phyloP scores from a whole-genome alignment of 2,329 filamentous ascomycete genomes.

The Paecilomyces sp. region DNA sequence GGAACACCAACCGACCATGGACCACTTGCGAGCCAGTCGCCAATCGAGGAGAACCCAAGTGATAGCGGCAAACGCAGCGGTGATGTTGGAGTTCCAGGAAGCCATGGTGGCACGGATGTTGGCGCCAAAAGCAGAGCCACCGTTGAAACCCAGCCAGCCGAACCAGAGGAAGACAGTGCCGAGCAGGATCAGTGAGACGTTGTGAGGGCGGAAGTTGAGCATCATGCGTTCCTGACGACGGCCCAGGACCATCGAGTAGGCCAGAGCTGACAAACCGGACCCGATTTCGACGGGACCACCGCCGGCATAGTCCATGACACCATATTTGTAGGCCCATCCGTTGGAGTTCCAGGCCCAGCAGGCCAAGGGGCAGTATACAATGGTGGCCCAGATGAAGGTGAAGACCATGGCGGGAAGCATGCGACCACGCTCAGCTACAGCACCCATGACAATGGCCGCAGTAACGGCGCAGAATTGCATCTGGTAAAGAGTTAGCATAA shows the following conservation, averaged over 20 bases:
- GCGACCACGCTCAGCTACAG: constrained; percentile 88
- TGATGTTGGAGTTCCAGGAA: constrained; percentile 95
- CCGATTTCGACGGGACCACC: constrained; percentile 96
- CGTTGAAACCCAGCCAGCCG: constrained; percentile 98
- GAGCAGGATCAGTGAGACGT: constrained; percentile 93
- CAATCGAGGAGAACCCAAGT: constrained; percentile 96
- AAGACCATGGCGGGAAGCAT: constrained; percentile 93
- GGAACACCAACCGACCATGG: constrained; percentile 86
- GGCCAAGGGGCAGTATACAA: constrained; percentile 94
- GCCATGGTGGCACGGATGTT: constrained; percentile 93
- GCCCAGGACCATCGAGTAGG: constrained; percentile 92
- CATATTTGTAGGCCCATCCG: constrained; percentile 86
- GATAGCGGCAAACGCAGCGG: constrained; percentile 83
- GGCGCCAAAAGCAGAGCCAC: constrained; percentile 86
- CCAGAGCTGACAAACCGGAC: constrained; percentile 85
- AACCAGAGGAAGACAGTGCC: constrained; percentile 97
- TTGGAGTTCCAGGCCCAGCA: constrained; percentile 97
- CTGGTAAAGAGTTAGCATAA: constrained; percentile 36
- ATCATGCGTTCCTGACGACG: constrained; percentile 99
- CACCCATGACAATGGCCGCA: constrained; percentile 81
- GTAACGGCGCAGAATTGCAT: constrained; percentile 98
- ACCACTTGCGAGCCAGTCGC: constrained; percentile 91
- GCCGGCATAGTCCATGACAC: constrained; percentile 92
- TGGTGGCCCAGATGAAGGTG: constrained; percentile 89
- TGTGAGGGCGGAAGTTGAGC: constrained; percentile 98